A percentile compares a stretch with the other conserved stretches of the same genome.
Conservation (phyloP, 2,329 filamentous ascomycete species). For the Calonectria montana region DNA sequence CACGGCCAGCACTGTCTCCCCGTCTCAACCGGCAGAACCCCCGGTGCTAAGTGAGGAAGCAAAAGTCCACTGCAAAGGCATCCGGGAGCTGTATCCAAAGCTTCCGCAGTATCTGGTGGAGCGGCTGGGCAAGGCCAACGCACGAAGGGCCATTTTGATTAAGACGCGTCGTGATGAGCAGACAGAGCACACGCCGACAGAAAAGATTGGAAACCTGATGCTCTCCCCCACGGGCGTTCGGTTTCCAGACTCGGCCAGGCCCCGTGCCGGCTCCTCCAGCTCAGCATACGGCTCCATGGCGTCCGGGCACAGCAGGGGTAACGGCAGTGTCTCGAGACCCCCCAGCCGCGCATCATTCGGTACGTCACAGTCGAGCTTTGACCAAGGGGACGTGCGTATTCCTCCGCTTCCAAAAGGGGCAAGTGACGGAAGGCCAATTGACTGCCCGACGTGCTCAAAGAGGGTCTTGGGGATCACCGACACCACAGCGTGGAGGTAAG, state of each 20-base stretch:
- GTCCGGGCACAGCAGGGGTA: neutral
- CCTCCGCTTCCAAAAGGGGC: constrained; percentile 7
- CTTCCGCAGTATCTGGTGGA: neutral
- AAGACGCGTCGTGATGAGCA: neutral
- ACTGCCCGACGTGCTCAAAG: neutral
- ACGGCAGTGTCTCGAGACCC: neutral
- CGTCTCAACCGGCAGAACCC: neutral
- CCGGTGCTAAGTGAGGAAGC: neutral
- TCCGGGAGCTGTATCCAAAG: neutral
- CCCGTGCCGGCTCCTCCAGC: neutral
- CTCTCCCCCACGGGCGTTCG: neutral
- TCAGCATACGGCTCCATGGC: neutral
- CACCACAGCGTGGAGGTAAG: neutral
- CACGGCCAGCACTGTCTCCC: neutral
- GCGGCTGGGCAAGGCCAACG: neutral
- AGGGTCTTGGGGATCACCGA: neutral
- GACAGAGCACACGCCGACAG: neutral
- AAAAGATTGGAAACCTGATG: neutral
- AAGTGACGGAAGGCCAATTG: neutral
- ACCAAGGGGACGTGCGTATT: constrained; percentile 4
- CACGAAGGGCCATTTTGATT: neutral
- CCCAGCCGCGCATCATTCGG: constrained; percentile 3
- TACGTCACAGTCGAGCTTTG: neutral
- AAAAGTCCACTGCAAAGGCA: neutral
- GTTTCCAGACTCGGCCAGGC: neutral